Evolutionary conservation across 2,329 filamentous ascomycete genomes (phyloP).

Genomic region (Pseudogymnoascus sp.): DNA sequence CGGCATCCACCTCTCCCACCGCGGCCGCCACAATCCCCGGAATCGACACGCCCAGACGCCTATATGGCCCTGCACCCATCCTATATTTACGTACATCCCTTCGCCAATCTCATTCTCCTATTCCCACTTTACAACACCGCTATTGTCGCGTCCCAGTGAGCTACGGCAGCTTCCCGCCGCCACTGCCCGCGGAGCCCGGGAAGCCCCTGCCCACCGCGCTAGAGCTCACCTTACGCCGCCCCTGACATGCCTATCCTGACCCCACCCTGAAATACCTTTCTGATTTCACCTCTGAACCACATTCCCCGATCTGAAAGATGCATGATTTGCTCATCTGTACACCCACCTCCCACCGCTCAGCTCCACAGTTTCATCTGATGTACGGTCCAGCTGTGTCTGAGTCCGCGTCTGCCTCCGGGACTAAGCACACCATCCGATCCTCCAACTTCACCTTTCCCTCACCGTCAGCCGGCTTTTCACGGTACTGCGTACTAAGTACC

Average conservation of each 20-base stretch:
- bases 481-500: neutral
- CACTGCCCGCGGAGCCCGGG: neutral
- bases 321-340: conserved; percentile 1
- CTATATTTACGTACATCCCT: conserved; percentile 2
- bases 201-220: neutral
- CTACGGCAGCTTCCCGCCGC: neutral
- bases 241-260: conserved; percentile 1
- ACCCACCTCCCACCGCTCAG: neutral
- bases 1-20: neutral
- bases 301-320: neutral
- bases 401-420: neutral
- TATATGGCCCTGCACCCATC: neutral
- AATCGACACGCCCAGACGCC: neutral
- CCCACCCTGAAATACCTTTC: neutral
- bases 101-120: neutral
- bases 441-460: neutral
- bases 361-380: neutral
- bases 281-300: neutral
- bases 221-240: neutral
- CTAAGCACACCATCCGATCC: neutral
- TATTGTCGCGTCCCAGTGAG: neutral
- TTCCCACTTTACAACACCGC: neutral
- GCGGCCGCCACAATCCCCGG: neutral
- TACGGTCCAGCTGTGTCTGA: neutral
- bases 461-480: neutral